phyloP scores from a whole-genome alignment of 129 eudicot genomes.

The Solidago caesia region DNA sequence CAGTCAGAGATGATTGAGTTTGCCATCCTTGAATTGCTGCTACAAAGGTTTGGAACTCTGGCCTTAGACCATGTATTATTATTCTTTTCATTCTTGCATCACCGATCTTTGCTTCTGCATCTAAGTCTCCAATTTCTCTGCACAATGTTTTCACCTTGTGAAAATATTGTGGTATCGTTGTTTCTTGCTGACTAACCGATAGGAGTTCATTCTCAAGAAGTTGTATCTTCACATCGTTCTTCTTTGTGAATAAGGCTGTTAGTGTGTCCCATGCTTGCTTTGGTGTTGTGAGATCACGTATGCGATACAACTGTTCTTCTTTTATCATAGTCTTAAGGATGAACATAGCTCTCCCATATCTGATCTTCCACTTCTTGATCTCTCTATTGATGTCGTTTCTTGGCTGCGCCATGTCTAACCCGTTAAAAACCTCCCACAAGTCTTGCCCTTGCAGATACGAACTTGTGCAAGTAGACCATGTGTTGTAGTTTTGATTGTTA shows the following conservation, averaged over 20 bases:
- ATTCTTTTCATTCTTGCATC: not conserved
- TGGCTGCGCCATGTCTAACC: not conserved
- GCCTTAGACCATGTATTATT: no score
- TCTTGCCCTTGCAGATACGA: not conserved
- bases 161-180: no score
- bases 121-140: not conserved
- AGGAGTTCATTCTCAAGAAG: no score
- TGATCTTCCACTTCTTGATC: not conserved
- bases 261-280: not conserved
- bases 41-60: not conserved
- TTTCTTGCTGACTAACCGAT: no score
- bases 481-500: not conserved
- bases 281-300: not conserved
- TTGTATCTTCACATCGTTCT: no score
- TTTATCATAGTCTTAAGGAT: not conserved
- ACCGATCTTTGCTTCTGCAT: not conserved
- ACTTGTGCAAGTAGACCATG: not conserved
- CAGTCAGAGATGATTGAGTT: not conserved
- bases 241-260: no score
- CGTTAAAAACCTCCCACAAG: not conserved
- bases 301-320: not conserved
- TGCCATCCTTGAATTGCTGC: not conserved
- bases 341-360: not conserved
- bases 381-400: not conserved
- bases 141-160: not conserved